Conservation (phyloP, 371 early-diverging fungal genomes). For the Rhizopus arrhizus region DNA sequence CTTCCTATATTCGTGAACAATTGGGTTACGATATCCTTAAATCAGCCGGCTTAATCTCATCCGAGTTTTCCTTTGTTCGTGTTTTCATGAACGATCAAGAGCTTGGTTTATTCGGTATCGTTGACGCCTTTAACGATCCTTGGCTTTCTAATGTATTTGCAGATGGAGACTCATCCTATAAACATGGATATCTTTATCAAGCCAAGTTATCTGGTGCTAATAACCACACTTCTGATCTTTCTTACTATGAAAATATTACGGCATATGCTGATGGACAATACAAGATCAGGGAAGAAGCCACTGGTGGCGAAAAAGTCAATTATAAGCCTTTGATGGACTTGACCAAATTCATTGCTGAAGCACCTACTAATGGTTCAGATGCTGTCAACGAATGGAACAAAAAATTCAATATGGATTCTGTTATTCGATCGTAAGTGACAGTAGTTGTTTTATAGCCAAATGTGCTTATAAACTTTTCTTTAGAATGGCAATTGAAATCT, state of each 20-base stretch:
- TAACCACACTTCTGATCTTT: conserved; percentile 6
- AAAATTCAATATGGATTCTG: conserved; percentile 11
- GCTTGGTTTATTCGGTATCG: conserved; percentile 36
- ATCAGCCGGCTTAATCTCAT: conserved; percentile 28
- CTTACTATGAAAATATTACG: conserved; percentile 15
- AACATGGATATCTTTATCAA: conserved; percentile 34
- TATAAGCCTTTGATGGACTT: conserved; percentile 27
- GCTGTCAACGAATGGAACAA: conserved; percentile 32
- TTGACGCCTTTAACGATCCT: conserved; percentile 33
- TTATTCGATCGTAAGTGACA: conserved; percentile 1
- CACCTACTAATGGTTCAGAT: conserved; percentile 14
- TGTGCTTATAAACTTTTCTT: too few relatives aligned
- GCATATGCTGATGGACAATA: conserved; percentile 25
- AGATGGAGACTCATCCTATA: conserved; percentile 27
- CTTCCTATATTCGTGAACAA: conserved; percentile 38
- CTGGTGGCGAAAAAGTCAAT: conserved; percentile 10
- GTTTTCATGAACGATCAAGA: conserved; percentile 37
- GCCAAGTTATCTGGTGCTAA: background rate
- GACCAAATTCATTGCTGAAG: conserved; percentile 28
- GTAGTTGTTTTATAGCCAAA: background rate
- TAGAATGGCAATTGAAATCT: conserved; percentile 33
- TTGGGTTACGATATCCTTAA: conserved; percentile 23
- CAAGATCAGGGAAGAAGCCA: conserved; percentile 26
- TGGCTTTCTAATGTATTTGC: conserved; percentile 41
- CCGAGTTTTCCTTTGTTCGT: conserved; percentile 29